A percentile compares a stretch with the other conserved stretches of the same genome.
These are phyloP conservation scores for Athelia sp. DNA, from an alignment of 1,284 basidiomycete genomes.

Conservation along the genomic window DNA sequence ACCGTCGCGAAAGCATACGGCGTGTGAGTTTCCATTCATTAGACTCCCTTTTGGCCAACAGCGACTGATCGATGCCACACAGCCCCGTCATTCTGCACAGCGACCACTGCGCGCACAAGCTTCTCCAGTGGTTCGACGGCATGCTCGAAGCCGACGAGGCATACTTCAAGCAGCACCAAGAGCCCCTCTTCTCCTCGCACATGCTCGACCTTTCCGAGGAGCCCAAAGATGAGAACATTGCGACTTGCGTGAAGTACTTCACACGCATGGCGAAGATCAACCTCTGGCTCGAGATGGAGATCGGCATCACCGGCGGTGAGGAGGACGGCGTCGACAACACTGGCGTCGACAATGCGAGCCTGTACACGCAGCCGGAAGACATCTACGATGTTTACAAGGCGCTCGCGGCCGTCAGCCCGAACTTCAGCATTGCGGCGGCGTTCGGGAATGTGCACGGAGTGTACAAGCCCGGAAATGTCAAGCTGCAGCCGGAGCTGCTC, in stretches of 20 bases:
- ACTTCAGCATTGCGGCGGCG: slow-evolving; percentile 96
- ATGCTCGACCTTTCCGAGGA: slow-evolving; percentile 99
- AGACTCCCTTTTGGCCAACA: slow-evolving; percentile 2
- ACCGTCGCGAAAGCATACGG: slow-evolving; percentile 87
- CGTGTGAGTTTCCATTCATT: slow-evolving; percentile 59
- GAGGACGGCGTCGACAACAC: slow-evolving; percentile 99
- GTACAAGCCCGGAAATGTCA: slow-evolving; percentile 94
- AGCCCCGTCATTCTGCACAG: slow-evolving; percentile 98
- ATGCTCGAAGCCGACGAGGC: slow-evolving; percentile 97
- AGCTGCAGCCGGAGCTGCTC: slow-evolving; percentile 88
- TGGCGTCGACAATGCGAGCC: slow-evolving; percentile 85
- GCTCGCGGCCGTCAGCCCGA: slow-evolving; percentile 81
- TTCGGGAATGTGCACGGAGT: slow-evolving; percentile 97
- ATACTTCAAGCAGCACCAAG: slow-evolving; percentile 87
- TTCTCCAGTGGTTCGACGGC: slow-evolving; percentile 98
- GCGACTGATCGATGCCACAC: slow-evolving; percentile 1
- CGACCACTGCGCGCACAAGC: slow-evolving; percentile 98
- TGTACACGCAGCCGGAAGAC: slow-evolving; percentile 99
- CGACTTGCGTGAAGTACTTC: slow-evolving; percentile 92
- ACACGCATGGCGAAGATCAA: slow-evolving; percentile 91
- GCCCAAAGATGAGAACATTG: slow-evolving; percentile 96
- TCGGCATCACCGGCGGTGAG: slow-evolving; percentile 99
- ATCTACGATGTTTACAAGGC: slow-evolving; percentile 90
- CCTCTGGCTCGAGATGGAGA: slow-evolving; percentile 99
- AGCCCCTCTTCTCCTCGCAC: slow-evolving; percentile 97